Evolutionary conservation across 495 filamentous ascomycete genomes (phyloP).

Genomic region (Penicillium robsamsonii): DNA sequence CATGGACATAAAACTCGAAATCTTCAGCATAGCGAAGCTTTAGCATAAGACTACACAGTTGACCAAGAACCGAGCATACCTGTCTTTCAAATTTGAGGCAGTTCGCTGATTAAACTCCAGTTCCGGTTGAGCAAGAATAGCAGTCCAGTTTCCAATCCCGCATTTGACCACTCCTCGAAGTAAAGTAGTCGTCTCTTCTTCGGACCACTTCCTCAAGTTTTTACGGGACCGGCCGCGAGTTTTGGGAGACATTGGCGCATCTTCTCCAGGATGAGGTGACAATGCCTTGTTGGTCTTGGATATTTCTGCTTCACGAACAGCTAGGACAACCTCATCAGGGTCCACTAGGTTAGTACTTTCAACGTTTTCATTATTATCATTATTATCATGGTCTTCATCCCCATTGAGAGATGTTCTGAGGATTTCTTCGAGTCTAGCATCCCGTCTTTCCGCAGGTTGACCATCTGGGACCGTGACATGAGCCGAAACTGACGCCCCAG

Average conservation of each 20-base stretch:
- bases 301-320: constrained; percentile 4
- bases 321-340: constrained; percentile 2
- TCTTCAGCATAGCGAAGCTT: constrained; percentile 25
- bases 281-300: constrained; percentile 1
- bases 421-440: constrained; percentile 41
- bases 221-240: constrained; percentile 45
- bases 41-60: constrained; percentile 1
- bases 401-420: constrained; percentile 31
- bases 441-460: constrained; percentile 32
- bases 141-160: constrained; percentile 85
- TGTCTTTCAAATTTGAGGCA: constrained; percentile 82
- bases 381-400: constrained; percentile 17
- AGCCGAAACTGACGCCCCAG: constrained; percentile 19
- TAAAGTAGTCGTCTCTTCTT: constrained; percentile 77
- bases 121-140: constrained; percentile 71
- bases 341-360: constrained; percentile 13
- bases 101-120: constrained; percentile 74
- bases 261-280: constrained; percentile 19
- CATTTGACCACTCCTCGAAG: constrained; percentile 75
- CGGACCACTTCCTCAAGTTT: constrained; percentile 67
- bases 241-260: constrained; percentile 40
- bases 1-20: constrained; percentile 76
- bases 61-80: constrained; percentile 33
- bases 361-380: constrained; percentile 9
- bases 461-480: constrained; percentile 25